Evolutionary conservation across 1,284 basidiomycete species (phyloP).

Genomic region (Inonotus hispidus): DNA sequence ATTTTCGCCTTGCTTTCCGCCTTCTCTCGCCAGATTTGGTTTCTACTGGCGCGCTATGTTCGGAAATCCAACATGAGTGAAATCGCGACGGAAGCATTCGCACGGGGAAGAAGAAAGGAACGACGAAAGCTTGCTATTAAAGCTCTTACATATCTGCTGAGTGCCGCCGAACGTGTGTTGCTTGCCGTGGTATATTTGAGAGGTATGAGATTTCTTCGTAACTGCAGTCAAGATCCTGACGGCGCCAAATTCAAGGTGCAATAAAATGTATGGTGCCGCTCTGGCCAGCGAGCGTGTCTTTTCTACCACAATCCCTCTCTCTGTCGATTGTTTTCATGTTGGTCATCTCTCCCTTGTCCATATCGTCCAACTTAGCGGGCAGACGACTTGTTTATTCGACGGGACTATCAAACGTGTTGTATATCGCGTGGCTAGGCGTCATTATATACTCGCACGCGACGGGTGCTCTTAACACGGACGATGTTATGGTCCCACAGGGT

Average conservation of each 20-base stretch:
- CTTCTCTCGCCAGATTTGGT: conserved; percentile 65
- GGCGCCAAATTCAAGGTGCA: conserved; percentile 31
- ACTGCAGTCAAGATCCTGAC: conserved; percentile 28
- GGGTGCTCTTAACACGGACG: conserved; percentile 34
- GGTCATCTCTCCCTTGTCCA: conserved; percentile 43
- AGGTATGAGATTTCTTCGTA: conserved; percentile 43
- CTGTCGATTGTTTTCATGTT: conserved; percentile 37
- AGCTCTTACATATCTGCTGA: conserved; percentile 35
- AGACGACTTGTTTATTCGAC: conserved; percentile 49
- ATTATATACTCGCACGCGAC: conserved; percentile 45
- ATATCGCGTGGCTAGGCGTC: conserved; percentile 52
- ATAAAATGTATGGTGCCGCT: conserved; percentile 8
- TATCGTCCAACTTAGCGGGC: conserved; percentile 47
- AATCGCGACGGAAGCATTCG: conserved; percentile 54
- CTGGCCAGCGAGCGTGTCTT: conserved; percentile 29
- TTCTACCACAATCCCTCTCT: conserved; percentile 31
- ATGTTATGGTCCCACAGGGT: conserved; percentile 38
- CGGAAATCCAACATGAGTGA: conserved; percentile 59
- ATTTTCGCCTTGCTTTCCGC: conserved; percentile 52
- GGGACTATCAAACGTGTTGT: conserved; percentile 52
- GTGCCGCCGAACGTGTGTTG: conserved; percentile 41
- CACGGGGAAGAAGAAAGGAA: conserved; percentile 47
- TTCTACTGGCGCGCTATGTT: conserved; percentile 64
- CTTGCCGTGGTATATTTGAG: conserved; percentile 58
- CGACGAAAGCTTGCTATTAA: conserved; percentile 37